These are phyloP conservation scores for Sporisorium exsertum DNA, from an alignment of 1,284 basidiomycete species.

Conservation along the genomic window DNA sequence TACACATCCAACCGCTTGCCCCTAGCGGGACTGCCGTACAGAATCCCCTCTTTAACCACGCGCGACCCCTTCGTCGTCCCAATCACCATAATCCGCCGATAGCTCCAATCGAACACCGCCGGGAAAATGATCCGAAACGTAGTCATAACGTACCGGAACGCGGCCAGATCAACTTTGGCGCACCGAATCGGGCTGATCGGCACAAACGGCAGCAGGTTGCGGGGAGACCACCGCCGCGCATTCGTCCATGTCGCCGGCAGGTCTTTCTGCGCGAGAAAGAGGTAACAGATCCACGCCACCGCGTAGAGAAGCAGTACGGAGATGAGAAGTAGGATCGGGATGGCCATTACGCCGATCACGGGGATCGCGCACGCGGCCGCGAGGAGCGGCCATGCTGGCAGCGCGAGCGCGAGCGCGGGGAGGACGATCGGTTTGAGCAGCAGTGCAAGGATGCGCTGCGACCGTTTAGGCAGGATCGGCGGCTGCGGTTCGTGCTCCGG, in stretches of 20 bases:
- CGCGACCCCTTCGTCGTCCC: conserved; percentile 60
- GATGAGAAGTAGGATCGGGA: conserved; percentile 65
- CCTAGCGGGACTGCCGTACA: conserved; percentile 56
- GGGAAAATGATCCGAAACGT: conserved; percentile 53
- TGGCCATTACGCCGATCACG: conserved; percentile 61
- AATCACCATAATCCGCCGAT: conserved; percentile 64
- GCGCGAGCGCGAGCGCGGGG: conserved; percentile 50
- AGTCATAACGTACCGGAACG: conserved; percentile 57
- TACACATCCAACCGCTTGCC: conserved; percentile 65
- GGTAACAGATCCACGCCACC: conserved; percentile 67
- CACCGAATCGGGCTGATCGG: conserved; percentile 64
- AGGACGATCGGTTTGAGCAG: conserved; percentile 52
- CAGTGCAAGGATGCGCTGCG: conserved; percentile 41
- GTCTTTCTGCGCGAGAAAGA: conserved; percentile 65
- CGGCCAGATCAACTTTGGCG: conserved; percentile 62
- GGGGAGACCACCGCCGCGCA: conserved; percentile 20
- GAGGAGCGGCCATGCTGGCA: conserved; percentile 61
- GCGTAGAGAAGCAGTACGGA: conserved; percentile 63
- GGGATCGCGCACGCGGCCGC: conserved; percentile 57
- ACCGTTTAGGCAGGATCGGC: conserved; percentile 31
- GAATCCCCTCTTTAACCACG: conserved; percentile 64
- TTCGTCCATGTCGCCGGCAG: conserved; percentile 50
- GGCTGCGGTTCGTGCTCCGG: conserved; percentile 30
- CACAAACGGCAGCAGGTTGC: conserved; percentile 56
- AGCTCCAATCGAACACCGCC: conserved; percentile 64